Conservation (phyloP, 1,284 basidiomycete genomes). For the Ceratobasidium sp. region DNA sequence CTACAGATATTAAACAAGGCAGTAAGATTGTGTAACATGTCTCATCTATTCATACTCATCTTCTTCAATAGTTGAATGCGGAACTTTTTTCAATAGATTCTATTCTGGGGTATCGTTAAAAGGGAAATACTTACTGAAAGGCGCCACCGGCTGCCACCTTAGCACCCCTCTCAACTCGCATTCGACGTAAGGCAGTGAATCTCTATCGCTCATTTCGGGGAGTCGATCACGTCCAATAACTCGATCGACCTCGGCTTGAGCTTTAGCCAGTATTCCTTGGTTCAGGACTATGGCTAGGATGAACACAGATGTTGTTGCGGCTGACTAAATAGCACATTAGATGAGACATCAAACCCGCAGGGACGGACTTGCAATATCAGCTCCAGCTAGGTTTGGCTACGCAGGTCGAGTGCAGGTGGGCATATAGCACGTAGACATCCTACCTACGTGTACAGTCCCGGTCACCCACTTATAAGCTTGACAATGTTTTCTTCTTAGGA, state of each 20-base stretch:
- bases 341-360: neutral
- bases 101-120: neutral
- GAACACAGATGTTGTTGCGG: neutral
- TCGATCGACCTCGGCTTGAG: slow-evolving; percentile 28
- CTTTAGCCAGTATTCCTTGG: slow-evolving; percentile 35
- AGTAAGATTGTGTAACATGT: no score
- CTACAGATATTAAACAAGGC: no score
- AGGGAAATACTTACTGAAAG: slow-evolving; percentile 20
- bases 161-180: slow-evolving; percentile 26
- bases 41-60: no score
- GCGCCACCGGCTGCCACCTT: slow-evolving; percentile 28
- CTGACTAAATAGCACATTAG: neutral
- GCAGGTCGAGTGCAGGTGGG: neutral
- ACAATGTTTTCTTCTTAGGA: slow-evolving; percentile 11
- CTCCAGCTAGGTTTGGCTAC: neutral
- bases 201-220: slow-evolving; percentile 31
- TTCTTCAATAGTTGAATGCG: no score
- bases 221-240: slow-evolving; percentile 32
- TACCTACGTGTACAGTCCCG: slow-evolving; percentile 24
- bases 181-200: slow-evolving; percentile 14
- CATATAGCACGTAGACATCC: neutral
- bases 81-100: neutral
- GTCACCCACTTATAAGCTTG: slow-evolving; percentile 11
- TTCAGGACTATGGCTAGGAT: slow-evolving; percentile 30
- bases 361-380: slow-evolving; percentile 18